phyloP scores from a whole-genome alignment of 495 filamentous ascomycete species.

The Thermochaetoides thermophila region DNA sequence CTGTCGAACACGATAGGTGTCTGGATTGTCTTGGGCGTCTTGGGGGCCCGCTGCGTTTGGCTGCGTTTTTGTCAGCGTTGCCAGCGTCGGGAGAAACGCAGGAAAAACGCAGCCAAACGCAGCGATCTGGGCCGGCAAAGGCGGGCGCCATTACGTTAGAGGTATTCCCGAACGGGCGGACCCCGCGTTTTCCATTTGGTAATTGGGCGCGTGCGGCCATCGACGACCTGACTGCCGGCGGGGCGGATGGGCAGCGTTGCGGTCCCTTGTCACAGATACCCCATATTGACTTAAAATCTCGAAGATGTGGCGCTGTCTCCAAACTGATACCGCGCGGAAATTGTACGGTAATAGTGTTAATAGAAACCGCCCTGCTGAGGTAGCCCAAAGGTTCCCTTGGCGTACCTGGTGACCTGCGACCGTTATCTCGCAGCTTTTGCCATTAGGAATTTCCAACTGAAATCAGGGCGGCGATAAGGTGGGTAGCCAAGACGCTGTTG shows the following conservation, averaged over 20 bases:
- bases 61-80: no score
- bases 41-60: no score
- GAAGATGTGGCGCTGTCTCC: not conserved
- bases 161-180: slow-evolving; percentile 26
- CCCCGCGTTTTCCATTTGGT: slow-evolving; percentile 34
- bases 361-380: no score
- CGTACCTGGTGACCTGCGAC: slow-evolving; percentile 9
- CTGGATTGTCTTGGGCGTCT: no score
- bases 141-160: slow-evolving; percentile 37
- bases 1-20: no score
- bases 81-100: no score
- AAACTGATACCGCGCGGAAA: no score
- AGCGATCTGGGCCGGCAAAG: slow-evolving; percentile 22
- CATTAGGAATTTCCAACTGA: slow-evolving; percentile 25
- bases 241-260: slow-evolving; percentile 1
- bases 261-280: not conserved
- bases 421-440: slow-evolving; percentile 19
- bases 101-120: no score
- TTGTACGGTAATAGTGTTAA: no score
- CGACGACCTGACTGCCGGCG: slow-evolving; percentile 1
- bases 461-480: slow-evolving; percentile 22
- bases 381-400: slow-evolving; percentile 1
- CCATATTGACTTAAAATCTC: not conserved
- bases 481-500: no score
- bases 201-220: slow-evolving; percentile 16